phyloP scores from a whole-genome alignment of 169 alveolate species.

The Eimeria tenella region DNA sequence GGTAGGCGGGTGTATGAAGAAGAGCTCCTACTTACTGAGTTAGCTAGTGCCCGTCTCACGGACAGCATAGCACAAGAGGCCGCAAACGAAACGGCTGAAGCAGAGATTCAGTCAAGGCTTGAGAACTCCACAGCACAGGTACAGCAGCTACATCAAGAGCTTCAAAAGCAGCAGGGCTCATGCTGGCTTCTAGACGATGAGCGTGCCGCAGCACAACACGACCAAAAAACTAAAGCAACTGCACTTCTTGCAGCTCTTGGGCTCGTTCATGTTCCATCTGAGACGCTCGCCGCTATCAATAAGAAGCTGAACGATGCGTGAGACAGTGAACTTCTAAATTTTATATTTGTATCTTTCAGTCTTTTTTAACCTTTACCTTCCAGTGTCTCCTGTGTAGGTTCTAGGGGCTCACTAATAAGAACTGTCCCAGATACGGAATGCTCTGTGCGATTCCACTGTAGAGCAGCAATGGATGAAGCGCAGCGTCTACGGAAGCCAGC shows the following conservation, averaged over 20 bases:
- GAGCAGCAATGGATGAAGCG: neutral
- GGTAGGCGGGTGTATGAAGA: slow-evolving; percentile 57
- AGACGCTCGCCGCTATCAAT: slow-evolving; percentile 20
- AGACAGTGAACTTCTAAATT: neutral
- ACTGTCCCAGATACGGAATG: no score
- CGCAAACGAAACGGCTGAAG: neutral
- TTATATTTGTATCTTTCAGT: neutral
- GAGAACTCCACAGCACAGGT: neutral
- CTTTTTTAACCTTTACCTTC: neutral
- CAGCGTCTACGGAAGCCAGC: neutral
- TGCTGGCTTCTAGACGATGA: slow-evolving; percentile 70
- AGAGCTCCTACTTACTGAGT: slow-evolving; percentile 47
- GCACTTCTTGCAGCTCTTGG: slow-evolving; percentile 55
- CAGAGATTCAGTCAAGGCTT: slow-evolving; percentile 26
- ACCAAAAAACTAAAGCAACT: slow-evolving; percentile 30
- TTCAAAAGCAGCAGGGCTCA: slow-evolving; percentile 54
- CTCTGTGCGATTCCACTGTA: neutral
- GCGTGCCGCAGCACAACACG: slow-evolving; percentile 39
- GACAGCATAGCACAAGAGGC: slow-evolving; percentile 46
- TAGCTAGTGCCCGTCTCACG: slow-evolving; percentile 58
- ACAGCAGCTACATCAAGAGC: slow-evolving; percentile 6
- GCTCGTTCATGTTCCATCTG: slow-evolving; percentile 20
- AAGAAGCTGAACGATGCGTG: slow-evolving; percentile 57
- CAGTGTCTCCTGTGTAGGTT: no score
- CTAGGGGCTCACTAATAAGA: no score